Percentiles rank a stretch among this genome's conserved stretches.
Conservation (phyloP, 2,329 filamentous ascomycete species). For the Sphaerostilbella broomeana region DNA sequence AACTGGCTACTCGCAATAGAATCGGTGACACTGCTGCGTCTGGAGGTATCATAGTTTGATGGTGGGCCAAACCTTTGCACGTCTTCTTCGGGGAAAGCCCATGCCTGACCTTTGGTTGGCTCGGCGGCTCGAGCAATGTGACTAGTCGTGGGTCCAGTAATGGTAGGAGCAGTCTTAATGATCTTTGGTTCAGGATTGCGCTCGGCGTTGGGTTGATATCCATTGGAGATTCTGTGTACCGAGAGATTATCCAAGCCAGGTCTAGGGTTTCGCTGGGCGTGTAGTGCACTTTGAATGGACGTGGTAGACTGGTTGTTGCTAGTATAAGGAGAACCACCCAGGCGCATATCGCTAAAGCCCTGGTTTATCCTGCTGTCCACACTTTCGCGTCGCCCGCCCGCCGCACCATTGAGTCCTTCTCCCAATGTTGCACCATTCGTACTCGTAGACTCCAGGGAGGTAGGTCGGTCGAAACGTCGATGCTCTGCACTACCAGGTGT, state of each 20-base stretch:
- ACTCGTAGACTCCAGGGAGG: constrained; percentile 28
- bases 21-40: constrained; percentile 69
- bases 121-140: constrained; percentile 65
- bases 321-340: constrained; percentile 63
- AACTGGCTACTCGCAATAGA: constrained; percentile 76
- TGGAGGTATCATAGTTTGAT: constrained; percentile 51
- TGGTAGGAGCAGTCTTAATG: constrained; percentile 64
- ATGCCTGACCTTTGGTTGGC: constrained; percentile 75
- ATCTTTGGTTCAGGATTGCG: constrained; percentile 51
- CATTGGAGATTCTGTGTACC: constrained; percentile 56
- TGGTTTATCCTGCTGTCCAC: constrained; percentile 74
- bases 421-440: constrained; percentile 26
- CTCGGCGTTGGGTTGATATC: constrained; percentile 55
- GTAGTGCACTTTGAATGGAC: constrained; percentile 65
- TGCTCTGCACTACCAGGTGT: constrained; percentile 38
- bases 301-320: constrained; percentile 71
- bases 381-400: constrained; percentile 60
- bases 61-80: constrained; percentile 43
- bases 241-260: constrained; percentile 45
- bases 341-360: constrained; percentile 60
- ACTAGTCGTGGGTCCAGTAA: constrained; percentile 62
- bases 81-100: constrained; percentile 74
- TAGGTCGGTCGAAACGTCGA: constrained; percentile 38
- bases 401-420: constrained; percentile 36
- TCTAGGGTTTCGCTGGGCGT: constrained; percentile 58